Conservation (phyloP, 805 yeast species). For the Isabelozyma gotoi region DNA sequence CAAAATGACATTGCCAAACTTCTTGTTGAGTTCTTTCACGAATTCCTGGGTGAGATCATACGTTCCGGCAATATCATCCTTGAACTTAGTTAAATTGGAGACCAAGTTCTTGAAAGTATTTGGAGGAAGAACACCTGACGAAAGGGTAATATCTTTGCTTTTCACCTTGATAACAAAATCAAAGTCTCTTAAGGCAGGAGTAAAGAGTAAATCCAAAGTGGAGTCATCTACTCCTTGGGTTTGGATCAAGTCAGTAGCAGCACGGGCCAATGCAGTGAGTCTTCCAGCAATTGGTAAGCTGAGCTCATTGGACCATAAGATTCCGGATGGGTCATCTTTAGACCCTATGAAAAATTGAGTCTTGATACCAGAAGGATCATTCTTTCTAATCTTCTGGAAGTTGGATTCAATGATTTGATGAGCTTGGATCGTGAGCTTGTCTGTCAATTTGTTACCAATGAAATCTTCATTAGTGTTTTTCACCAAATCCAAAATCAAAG, state of each 20-base stretch:
- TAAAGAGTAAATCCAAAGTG: constrained; percentile 59
- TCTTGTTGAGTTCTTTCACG: constrained; percentile 57
- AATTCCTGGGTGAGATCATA: constrained; percentile 64
- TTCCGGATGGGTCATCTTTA: constrained; percentile 83
- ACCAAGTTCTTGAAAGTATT: constrained; percentile 62
- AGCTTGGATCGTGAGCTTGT: constrained; percentile 59
- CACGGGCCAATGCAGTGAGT: constrained; percentile 81
- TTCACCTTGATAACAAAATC: constrained; percentile 72
- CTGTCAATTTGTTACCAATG: constrained; percentile 48
- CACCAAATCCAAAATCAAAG: constrained; percentile 76
- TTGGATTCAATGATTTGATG: constrained; percentile 62
- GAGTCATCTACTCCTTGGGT: constrained; percentile 38
- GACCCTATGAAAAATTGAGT: constrained; percentile 83
- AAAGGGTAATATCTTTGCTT: constrained; percentile 39
- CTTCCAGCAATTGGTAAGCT: constrained; percentile 80
- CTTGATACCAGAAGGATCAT: constrained; percentile 79
- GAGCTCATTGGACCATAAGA: constrained; percentile 68
- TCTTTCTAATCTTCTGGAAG: constrained; percentile 66
- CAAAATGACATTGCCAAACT: constrained; percentile 66
- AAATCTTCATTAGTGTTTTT: constrained; percentile 37
- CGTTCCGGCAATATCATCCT: constrained; percentile 45
- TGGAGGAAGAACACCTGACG: constrained; percentile 57
- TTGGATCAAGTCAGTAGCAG: constrained; percentile 57
- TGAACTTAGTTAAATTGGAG: constrained; percentile 40
- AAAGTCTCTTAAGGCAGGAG: constrained; percentile 81